Evolutionary conservation across 2,329 filamentous ascomycete genomes (phyloP), one percentile per base, ranked within the genome.

Genomic region (Botrytis pseudocinerea): DNA sequence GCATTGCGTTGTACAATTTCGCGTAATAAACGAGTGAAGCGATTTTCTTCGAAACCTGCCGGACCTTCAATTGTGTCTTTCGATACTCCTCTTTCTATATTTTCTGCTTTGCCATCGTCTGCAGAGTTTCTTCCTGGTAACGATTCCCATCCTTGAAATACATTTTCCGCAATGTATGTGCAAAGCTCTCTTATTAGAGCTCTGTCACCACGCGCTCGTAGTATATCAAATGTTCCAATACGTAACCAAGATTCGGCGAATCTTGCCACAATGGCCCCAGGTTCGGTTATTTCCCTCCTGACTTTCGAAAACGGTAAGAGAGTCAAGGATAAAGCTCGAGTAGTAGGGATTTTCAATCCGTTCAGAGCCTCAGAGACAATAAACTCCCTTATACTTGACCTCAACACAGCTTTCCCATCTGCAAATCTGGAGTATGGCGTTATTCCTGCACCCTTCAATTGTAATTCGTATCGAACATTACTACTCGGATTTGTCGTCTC

Each of bases 351-450:
- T 0, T 89, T 86, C 2, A 99, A 87, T 0, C 94, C 93, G 81
- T 98, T 89, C 61, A 99, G 87, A 40, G 91, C 90, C 84, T 99
- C 96, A 66, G 93, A 97, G 32, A 97, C 95, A 61, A 99, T 85
- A 78, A 96, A 99, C 83, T 99, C 96, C 74, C 96, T 89, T 77
- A 99, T 97, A 80, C 94, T 97, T 42, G 93, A 97, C 74, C 96
- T 87, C 69, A 99, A 85, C 4, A 99, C 96, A 0, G 96, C 96
- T 81, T 96, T 95, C 44, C 96, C 96, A 81, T 99, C 96, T 38
- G 96, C 96, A 78, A 99, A 99, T 5, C 96, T 91, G 57, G 93
- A 97, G 83, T 99, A 99, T 0, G 96, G 96, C 6, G 96, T 99
- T 79, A 92, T 85, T 8, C 96, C 96, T 25, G 96, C 96, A 38